Percentiles rank a stretch among this genome's conserved stretches.
These are phyloP conservation scores for Escovopsis sp. DNA, from an alignment of 2,329 filamentous ascomycete species.

Conservation along the genomic window DNA sequence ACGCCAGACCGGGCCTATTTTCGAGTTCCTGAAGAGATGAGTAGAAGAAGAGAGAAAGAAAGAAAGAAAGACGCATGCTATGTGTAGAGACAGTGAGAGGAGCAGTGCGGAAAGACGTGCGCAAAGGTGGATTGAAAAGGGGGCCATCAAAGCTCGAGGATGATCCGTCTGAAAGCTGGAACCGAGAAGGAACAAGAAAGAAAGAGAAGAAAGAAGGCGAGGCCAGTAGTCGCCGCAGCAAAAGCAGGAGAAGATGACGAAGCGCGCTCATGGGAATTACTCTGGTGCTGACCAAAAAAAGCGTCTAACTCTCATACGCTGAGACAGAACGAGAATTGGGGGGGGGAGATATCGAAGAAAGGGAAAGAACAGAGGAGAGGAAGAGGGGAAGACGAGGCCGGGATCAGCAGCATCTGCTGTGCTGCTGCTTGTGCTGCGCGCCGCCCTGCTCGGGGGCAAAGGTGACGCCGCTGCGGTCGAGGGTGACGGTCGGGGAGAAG, in stretches of 20 bases:
- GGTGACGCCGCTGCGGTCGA: constrained; percentile 26
- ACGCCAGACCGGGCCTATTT: constrained; percentile 1
- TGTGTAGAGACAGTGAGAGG: too few relatives aligned
- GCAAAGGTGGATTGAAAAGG: too few relatives aligned
- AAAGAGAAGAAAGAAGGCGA: background rate
- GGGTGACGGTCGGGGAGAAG: constrained; percentile 36
- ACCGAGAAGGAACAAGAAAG: background rate
- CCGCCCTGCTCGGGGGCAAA: constrained; percentile 11
- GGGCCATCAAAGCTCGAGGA: too few relatives aligned
- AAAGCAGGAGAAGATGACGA: too few relatives aligned
- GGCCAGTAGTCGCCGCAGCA: too few relatives aligned
- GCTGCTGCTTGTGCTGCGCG: constrained; percentile 11
- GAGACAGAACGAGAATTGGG: too few relatives aligned
- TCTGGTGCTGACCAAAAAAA: too few relatives aligned
- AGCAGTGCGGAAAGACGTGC: too few relatives aligned
- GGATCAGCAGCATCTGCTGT: constrained; percentile 16
- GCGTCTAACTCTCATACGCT: too few relatives aligned
- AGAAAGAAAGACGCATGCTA: background rate
- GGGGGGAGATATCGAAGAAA: too few relatives aligned
- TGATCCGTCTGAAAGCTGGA: too few relatives aligned
- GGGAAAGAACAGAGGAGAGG: background rate
- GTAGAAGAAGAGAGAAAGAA: background rate
- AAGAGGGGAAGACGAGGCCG: background rate
- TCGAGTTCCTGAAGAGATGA: background rate
- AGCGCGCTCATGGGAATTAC: too few relatives aligned